Evolutionary conservation across 2,329 filamentous ascomycete species (phyloP), one percentile per base, ranked within the genome.

Genomic region (Fusarium lyarnte): DNA sequence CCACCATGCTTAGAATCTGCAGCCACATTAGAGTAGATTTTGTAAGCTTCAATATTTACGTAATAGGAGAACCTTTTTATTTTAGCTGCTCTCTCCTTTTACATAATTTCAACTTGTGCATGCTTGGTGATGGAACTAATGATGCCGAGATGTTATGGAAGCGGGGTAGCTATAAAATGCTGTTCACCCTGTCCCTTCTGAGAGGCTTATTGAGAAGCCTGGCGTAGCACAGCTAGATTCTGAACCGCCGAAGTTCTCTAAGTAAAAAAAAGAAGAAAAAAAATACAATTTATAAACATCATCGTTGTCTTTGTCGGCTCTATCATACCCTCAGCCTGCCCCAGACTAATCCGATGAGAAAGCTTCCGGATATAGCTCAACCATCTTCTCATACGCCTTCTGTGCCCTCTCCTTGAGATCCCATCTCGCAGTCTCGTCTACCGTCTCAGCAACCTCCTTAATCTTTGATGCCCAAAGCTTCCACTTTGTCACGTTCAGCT

Each of bases 301-400:
- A 33, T 33, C 13, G 5, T 14, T 14, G 31, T 33, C 13, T 13
- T 13, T 14, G 31, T 33, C 31, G 14, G 31, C 14, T 33, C 31
- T 14, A 33, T 33, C 31, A 14, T 14, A 14, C 31, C 31, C 13
- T 33, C 31, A 33, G 13, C 31, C 31, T 5, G 13, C 31, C 31
- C 31, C 13, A 33, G 13, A 6, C 13, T 49, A 23, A 8, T 49
- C 13, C 7, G n/a, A 35, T 4, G n/a, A 6, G 2, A 70, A 73
- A 1, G 39, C 39, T 12, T 64, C 62, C 0, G 67, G 60, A 10
- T 71, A 74, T 2, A 74, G 10, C 21, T 58, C 29, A 13, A 62
- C 16, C 70, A 74, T 69, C 54, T 27, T 57, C 4, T 63, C 51
- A 6, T 63, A 19, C 0, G 63, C 70, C 17, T 49, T 2, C 2